Base-by-base conservation (phyloP, 768 basidiomycete species). In the Lactarius sanguifluus region DNA sequence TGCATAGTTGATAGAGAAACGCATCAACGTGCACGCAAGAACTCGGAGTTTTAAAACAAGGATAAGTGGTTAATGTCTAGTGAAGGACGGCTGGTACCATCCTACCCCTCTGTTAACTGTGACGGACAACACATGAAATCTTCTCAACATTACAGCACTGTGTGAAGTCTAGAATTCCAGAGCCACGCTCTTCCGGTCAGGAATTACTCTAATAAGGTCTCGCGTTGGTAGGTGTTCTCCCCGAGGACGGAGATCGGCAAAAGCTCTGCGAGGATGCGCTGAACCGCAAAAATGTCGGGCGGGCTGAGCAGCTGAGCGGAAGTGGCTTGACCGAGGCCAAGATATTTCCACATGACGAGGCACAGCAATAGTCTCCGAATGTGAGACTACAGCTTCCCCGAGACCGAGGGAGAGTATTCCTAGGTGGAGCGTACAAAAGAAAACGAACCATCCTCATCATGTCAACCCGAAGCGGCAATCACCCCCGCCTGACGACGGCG, bases 201-300 rank as follows among this genome's bases (percentile, higher is more conserved):
- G 47, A 25, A 50, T 6, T 50, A 50, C 47, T 10, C 10, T 23
- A 3, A 47, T 5, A 12, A 40, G 41, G 38, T 8, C 25, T 50
- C 36, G 8, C 2, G 23, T 58, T 10, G 36, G 28, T 36, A 18
- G 18, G 16, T n/a, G 16, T 41, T 55, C 25, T 40, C 40, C 45
- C 59, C 10, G 57, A 38, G n/a, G 36, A 30, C 5, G 28, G 57
- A 50, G 57, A 64, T 58, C 45, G 63, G 57, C 10, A 38, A 58
- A 45, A 38, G 8, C 45, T 25, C 36, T 38, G 56, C 25, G 23
- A 57, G 7, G 38, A 28, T 56, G 30, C 8, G 30, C 34, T 15
- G 15, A 23, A 23, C 2, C n/a, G 13, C 15, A 34, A 5, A 10
- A n/a, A 47, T 23, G 12, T 2, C n/a, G n/a, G 23, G 47, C 3